These are phyloP conservation scores for Thalassiosira mediterranea DNA, from an alignment of 352 stramenopile species.

Conservation along the genomic window DNA sequence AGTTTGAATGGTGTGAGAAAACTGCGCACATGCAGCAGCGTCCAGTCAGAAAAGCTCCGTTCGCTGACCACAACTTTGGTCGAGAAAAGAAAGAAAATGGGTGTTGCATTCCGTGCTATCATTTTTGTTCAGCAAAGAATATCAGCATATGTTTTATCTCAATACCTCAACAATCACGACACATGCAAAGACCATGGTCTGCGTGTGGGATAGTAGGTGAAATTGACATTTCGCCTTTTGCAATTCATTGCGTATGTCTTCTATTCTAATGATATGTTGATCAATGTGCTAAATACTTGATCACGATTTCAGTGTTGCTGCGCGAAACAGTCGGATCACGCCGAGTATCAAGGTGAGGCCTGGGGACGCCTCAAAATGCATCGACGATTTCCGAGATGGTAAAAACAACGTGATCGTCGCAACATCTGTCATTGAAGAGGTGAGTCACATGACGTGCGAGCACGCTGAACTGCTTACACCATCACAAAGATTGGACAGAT, in stretches of 20 bases:
- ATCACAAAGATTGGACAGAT: no score
- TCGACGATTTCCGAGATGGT: slow-evolving; percentile 34
- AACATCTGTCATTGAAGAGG: slow-evolving; percentile 50
- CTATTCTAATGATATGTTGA: no score
- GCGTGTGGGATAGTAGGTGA: slow-evolving; percentile 21
- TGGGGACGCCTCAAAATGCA: slow-evolving; percentile 20
- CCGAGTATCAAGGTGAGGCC: slow-evolving; percentile 39
- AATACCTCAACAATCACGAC: slow-evolving; percentile 36
- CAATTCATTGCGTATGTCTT: no score
- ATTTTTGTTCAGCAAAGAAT: slow-evolving; percentile 46
- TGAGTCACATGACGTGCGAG: slow-evolving; percentile 12
- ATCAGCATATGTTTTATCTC: slow-evolving; percentile 31
- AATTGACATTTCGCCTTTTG: no score
- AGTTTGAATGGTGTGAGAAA: slow-evolving; percentile 14
- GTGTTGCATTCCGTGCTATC: slow-evolving; percentile 36
- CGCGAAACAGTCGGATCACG: slow-evolving; percentile 30
- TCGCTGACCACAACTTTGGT: slow-evolving; percentile 19
- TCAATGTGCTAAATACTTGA: no score
- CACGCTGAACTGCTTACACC: no score
- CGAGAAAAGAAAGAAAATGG: slow-evolving; percentile 35
- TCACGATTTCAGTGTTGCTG: no score
- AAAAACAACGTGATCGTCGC: slow-evolving; percentile 45
- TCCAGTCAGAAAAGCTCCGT: slow-evolving; percentile 36
- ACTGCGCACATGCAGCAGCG: slow-evolving; percentile 1
- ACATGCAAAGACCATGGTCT: slow-evolving; percentile 27